phyloP scores from a whole-genome alignment of 495 filamentous ascomycete species.

The Tuber calosporum region DNA sequence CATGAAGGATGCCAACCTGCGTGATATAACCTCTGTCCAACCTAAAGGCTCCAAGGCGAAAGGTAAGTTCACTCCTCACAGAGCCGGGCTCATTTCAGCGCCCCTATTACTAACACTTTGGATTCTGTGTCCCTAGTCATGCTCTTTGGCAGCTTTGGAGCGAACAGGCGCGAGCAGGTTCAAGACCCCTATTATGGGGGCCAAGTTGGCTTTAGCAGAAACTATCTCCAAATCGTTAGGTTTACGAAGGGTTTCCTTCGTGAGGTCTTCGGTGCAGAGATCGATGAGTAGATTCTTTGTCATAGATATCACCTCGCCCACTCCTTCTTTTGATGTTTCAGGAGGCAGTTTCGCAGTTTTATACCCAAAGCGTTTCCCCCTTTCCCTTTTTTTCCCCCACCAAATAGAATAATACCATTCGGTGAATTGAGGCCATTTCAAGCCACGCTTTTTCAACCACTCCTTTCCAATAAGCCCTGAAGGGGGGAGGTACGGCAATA shows the following conservation, averaged over 20 bases:
- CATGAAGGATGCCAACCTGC: slow-evolving; percentile 56
- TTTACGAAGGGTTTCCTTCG: slow-evolving; percentile 71
- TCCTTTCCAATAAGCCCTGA: background rate
- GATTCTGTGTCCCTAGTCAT: slow-evolving; percentile 47
- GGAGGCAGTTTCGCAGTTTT: background rate
- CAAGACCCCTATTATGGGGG: slow-evolving; percentile 89
- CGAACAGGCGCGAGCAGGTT: slow-evolving; percentile 65
- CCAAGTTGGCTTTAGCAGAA: slow-evolving; percentile 70
- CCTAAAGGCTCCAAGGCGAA: slow-evolving; percentile 50
- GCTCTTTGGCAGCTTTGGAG: slow-evolving; percentile 77
- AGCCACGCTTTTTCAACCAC: background rate
- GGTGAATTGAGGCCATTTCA: background rate
- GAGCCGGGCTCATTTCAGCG: slow-evolving; percentile 42
- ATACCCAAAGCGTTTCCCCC: background rate
- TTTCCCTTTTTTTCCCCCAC: background rate
- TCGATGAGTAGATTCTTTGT: background rate
- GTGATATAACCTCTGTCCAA: slow-evolving; percentile 58
- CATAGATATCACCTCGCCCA: background rate
- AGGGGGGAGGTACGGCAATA: background rate
- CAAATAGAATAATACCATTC: background rate
- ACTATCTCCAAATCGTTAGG: slow-evolving; percentile 71
- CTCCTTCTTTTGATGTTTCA: background rate
- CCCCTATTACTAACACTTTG: background rate
- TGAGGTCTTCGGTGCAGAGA: slow-evolving; percentile 36
- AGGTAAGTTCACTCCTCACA: slow-evolving; percentile 35